phyloP scores from a whole-genome alignment of 139 green algal genomes.

The Closterium sp. region DNA sequence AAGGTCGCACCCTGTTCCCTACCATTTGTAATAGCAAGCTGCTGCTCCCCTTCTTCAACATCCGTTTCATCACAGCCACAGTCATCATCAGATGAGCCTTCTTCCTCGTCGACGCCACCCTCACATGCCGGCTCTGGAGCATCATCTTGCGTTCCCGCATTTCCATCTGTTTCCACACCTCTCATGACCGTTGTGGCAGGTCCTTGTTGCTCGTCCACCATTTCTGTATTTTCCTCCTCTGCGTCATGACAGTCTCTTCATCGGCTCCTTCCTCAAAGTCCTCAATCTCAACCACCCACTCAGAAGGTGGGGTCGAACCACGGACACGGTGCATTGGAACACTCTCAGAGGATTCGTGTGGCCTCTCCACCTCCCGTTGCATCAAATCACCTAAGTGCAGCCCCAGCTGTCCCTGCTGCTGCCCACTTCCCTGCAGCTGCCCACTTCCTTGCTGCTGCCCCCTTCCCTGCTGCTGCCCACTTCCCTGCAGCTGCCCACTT shows the following conservation, averaged over 20 bases:
- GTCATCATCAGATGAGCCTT: not conserved
- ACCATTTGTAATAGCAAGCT: not conserved
- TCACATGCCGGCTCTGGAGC: not conserved
- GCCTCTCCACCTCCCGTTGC: too few relatives aligned
- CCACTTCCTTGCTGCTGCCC: too few relatives aligned
- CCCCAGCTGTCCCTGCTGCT: not conserved
- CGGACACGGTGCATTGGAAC: not conserved
- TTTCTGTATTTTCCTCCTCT: not conserved
- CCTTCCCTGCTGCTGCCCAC: too few relatives aligned
- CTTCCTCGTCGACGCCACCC: not conserved
- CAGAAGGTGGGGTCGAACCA: not conserved
- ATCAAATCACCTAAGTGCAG: too few relatives aligned
- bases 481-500: too few relatives aligned
- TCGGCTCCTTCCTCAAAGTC: not conserved
- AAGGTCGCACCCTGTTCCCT: not conserved
- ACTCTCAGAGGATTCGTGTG: too few relatives aligned
- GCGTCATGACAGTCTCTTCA: not conserved
- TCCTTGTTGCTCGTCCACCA: not conserved
- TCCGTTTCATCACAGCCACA: not conserved
- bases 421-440: too few relatives aligned
- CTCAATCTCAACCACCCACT: not conserved
- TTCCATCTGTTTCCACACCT: not conserved
- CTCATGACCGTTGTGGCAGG: not conserved
- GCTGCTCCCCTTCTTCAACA: not conserved
- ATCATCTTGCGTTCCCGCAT: not conserved